These are phyloP conservation scores for Coprinopsis sp. DNA, from an alignment of 768 basidiomycete species.

Conservation along the genomic window DNA sequence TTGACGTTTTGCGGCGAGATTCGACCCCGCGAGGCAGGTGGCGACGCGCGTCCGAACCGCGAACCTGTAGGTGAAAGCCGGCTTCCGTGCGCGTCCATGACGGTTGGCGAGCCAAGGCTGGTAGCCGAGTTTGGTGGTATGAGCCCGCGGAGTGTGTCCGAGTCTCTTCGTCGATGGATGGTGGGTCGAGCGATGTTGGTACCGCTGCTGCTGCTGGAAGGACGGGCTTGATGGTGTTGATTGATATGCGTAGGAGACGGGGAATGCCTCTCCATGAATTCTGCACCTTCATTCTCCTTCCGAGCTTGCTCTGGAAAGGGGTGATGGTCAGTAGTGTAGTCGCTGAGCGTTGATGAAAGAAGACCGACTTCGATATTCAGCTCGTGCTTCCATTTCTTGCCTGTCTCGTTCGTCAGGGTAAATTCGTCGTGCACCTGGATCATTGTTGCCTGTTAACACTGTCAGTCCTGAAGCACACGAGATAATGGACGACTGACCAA, in stretches of 20 bases:
- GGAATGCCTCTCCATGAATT: conserved; percentile 40
- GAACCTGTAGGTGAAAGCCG: conserved; percentile 14
- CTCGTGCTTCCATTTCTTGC: conserved; percentile 39
- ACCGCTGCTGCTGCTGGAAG: too few relatives aligned
- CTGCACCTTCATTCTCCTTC: conserved; percentile 33
- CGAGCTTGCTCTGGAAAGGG: conserved; percentile 31
- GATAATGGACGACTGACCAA: conserved; percentile 19
- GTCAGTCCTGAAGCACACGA: neutral
- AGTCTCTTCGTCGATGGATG: conserved; percentile 65
- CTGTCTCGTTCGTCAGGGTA: conserved; percentile 34
- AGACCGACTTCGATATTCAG: conserved; percentile 39
- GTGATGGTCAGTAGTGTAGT: conserved; percentile 2
- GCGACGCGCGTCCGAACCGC: conserved; percentile 13
- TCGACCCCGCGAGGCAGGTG: conserved; percentile 20
- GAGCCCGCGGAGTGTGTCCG: conserved; percentile 61
- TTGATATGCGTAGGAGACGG: conserved; percentile 46
- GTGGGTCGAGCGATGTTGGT: conserved; percentile 19
- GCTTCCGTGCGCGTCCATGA: conserved; percentile 33
- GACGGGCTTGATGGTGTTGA: too few relatives aligned
- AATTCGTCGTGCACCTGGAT: conserved; percentile 32
- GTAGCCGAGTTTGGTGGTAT: conserved; percentile 29
- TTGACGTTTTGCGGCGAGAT: conserved; percentile 20
- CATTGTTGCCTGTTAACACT: conserved; percentile 22
- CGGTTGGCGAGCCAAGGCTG: conserved; percentile 47
- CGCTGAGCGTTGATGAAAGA: conserved; percentile 3